A percentile compares a stretch with the other conserved stretches of the same genome.
phyloP scores from a whole-genome alignment of 805 yeast genomes.

The Saturnispora sanitii region DNA sequence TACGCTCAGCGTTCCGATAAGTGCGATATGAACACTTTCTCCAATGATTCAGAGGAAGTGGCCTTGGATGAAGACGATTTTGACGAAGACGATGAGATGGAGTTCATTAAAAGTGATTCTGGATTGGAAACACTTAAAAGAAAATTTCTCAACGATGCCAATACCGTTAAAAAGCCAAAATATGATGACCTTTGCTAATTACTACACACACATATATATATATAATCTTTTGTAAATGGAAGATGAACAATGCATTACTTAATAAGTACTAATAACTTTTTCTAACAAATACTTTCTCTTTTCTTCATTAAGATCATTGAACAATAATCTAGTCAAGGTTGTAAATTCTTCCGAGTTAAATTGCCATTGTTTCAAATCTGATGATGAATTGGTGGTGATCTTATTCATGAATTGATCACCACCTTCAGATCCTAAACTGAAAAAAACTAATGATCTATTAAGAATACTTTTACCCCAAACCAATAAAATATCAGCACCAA shows the following conservation, averaged over 20 bases:
- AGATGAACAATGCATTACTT: no score
- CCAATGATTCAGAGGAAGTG: not conserved
- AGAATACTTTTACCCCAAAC: conserved; percentile 4
- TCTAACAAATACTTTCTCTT: conserved; percentile 1
- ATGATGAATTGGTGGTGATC: not conserved
- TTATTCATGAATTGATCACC: conserved; percentile 11
- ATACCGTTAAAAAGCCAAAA: conserved; percentile 3
- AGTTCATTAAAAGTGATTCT: conserved; percentile 1
- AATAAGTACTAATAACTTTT: conserved; percentile 6
- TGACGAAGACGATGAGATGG: not conserved
- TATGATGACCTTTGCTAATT: conserved; percentile 7
- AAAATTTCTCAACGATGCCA: not conserved
- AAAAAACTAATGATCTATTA: conserved; percentile 40
- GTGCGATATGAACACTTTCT: not conserved
- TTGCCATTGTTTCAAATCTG: conserved; percentile 3
- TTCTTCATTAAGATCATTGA: conserved; percentile 26
- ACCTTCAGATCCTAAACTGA: conserved; percentile 30
- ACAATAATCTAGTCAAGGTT: conserved; percentile 45
- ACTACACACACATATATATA: not conserved
- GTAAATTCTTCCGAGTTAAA: conserved; percentile 37
- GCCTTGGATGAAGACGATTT: not conserved
- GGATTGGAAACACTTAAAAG: conserved; percentile 2
- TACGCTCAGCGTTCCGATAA: not conserved
- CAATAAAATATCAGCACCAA: conserved; percentile 6
- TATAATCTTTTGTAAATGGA: no score